These are phyloP conservation scores for Cerioporus squamosus DNA, from an alignment of 1,284 basidiomycete genomes.

Conservation along the genomic window DNA sequence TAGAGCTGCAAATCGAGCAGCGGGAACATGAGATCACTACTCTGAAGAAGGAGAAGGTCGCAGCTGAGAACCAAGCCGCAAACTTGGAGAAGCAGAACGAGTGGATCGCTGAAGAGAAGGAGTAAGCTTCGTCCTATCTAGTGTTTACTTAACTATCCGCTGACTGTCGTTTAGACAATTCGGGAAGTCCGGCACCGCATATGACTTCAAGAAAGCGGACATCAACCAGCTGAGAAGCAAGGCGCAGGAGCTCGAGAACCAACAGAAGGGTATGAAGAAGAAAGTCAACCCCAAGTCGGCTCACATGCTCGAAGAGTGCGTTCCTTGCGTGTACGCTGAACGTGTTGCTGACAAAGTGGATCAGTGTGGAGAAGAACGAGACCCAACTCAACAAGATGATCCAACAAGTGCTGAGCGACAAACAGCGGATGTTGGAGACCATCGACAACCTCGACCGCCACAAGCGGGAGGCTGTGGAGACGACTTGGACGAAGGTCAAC, in stretches of 20 bases:
- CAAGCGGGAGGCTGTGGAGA: slow-evolving; percentile 91
- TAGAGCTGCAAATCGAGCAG: slow-evolving; percentile 70
- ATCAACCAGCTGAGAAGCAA: slow-evolving; percentile 67
- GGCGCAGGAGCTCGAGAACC: slow-evolving; percentile 78
- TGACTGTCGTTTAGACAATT: slow-evolving; percentile 59
- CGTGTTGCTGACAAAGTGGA: neutral
- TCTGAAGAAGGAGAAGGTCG: slow-evolving; percentile 57
- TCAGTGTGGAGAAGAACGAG: slow-evolving; percentile 95
- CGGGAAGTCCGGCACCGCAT: slow-evolving; percentile 81
- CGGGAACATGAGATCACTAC: slow-evolving; percentile 56
- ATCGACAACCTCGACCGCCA: slow-evolving; percentile 94
- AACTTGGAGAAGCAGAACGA: slow-evolving; percentile 82
- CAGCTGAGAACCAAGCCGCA: slow-evolving; percentile 48
- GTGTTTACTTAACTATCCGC: neutral
- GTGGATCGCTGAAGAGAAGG: slow-evolving; percentile 89
- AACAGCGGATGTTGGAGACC: slow-evolving; percentile 94
- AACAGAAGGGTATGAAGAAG: slow-evolving; percentile 90
- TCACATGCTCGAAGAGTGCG: slow-evolving; percentile 94
- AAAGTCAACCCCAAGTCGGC: slow-evolving; percentile 96
- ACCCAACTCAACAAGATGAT: slow-evolving; percentile 87
- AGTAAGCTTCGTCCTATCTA: slow-evolving; percentile 53
- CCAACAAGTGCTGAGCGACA: slow-evolving; percentile 89
- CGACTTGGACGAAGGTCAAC: slow-evolving; percentile 97
- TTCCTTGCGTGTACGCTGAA: slow-evolving; percentile 3
- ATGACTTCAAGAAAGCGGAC: slow-evolving; percentile 83